Base-by-base conservation (phyloP, 345 rosid species). In the Populus euphratica region DNA sequence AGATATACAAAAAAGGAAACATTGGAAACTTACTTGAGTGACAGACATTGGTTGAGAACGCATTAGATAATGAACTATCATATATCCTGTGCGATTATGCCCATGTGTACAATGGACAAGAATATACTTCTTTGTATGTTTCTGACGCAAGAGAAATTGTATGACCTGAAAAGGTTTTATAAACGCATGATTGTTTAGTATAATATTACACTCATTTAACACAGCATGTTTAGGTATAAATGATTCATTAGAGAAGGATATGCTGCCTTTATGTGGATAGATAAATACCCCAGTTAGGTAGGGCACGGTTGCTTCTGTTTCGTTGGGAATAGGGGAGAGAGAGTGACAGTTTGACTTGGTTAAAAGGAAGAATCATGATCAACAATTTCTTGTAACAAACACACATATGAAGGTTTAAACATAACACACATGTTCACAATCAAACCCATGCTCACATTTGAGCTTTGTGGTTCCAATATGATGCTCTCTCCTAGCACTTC, bases 31-130 rank as follows among this genome's bases (percentile, higher is more conserved):
- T 27, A 91, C 99, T 94, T 91, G 91, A 9, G 94, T 85, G 70
- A 96, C 99, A 79, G 97, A 88, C 85, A 91, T 89, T 31, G 93
- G 76, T 47, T 66, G 74, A 49, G 97, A 84, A 27, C 99, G 95
- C 98, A 96, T 90, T 59, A 96, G 92, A 86, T 89, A 94, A 81
- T 96, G 98, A 36, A 92, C 89, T 61, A 94, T 90, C 99, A 96
- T 96, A 82, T 87, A 96, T 75, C 99, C 98, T 18, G 99, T 96
- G 43, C 99, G 97, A 72, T 96, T 94, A 82, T 92, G 97, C 44
- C 99, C 99, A 83, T 96, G 99, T 3, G 99, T 96, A 83, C 99
- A 96, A 81, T 96, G 99, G 78, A 96, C 99, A 44, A 96, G 93
- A 70, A 96, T 85, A 81, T 82, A 86, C 85, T 90, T 91, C 88